phyloP scores from a whole-genome alignment of 2,329 filamentous ascomycete species.

The Colletotrichum higginsianum region DNA sequence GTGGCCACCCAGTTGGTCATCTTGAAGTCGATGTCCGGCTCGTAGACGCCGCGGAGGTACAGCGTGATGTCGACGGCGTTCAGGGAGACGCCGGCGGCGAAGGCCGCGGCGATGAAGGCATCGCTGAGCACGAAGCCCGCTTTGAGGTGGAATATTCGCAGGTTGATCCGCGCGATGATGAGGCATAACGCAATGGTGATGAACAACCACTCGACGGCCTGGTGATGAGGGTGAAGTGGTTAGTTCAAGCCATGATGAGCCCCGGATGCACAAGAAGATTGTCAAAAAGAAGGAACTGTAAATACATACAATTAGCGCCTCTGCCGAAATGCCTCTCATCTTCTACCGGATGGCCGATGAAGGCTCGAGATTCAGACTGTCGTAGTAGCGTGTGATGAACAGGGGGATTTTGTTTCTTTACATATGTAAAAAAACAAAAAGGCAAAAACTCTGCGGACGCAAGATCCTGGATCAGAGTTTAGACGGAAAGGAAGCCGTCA shows the following conservation, averaged over 20 bases:
- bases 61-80: neutral
- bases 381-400: no score
- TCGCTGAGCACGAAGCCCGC: neutral
- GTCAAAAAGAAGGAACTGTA: no score
- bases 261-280: no score
- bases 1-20: conserved; percentile 1
- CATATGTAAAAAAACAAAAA: no score
- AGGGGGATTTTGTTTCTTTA: no score
- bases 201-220: conserved; percentile 3
- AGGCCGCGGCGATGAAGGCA: conserved; percentile 2
- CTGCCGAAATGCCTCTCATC: neutral
- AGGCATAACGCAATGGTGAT: neutral
- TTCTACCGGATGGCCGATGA: no score
- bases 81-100: neutral
- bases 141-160: neutral
- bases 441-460: no score
- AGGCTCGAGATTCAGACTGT: neutral
- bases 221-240: neutral
- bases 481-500: no score
- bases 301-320: neutral
- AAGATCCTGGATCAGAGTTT: no score
- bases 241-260: neutral
- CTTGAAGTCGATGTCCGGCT: neutral
- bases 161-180: neutral
- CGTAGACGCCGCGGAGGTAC: neutral